Base-by-base conservation (phyloP, 352 stramenopile species). In the Globisporangium paddicum region DNA sequence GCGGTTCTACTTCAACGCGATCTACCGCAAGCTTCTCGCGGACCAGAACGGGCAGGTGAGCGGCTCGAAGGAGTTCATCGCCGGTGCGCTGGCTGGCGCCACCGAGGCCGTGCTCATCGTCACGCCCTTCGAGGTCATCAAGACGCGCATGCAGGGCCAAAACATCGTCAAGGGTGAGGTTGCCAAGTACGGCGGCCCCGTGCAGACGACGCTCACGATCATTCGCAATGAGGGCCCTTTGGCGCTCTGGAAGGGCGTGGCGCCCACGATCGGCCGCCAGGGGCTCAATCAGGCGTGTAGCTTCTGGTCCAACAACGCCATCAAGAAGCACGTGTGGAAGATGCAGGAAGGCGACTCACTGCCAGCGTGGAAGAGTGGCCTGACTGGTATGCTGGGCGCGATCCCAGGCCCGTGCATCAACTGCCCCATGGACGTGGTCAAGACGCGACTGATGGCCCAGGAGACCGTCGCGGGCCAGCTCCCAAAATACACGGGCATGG, bases 271-370 rank as follows among this genome's bases (percentile, higher is more conserved):
- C 67, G 77, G 97, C n/a, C 87, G 97, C 45, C 96, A 99, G 73
- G 97, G 97, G 10, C 92, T 96, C 54, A 99, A 99, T 79, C 97
- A 99, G 72, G 96, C 96, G 16, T 98, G 98, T 58, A 98, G 97
- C 69, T 99, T 99, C 72, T 98, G 95, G 64, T 96, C 79, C 38
- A 98, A 99, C 78, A 97, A 98, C 67, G 86, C 84, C 34, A 93
- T 98, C 74, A 94, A 94, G 74, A 91, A 86, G 70, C 52, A 92
- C 68, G 69, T 94, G 58, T 94, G 82, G 85, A 84, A 89, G 58
- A 50, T 92, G 10, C 72, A 94, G 50, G 90, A 96, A 48, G 88
- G 86, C 28, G 75, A 96, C 40, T 80, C 88, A 48, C 75, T 99
- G 51, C 82, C 90, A 47, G 82, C 89, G 45, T 98, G 93, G 92